These are phyloP conservation scores for Xylaria castorea DNA, from an alignment of 495 filamentous ascomycete species.

Conservation along the genomic window DNA sequence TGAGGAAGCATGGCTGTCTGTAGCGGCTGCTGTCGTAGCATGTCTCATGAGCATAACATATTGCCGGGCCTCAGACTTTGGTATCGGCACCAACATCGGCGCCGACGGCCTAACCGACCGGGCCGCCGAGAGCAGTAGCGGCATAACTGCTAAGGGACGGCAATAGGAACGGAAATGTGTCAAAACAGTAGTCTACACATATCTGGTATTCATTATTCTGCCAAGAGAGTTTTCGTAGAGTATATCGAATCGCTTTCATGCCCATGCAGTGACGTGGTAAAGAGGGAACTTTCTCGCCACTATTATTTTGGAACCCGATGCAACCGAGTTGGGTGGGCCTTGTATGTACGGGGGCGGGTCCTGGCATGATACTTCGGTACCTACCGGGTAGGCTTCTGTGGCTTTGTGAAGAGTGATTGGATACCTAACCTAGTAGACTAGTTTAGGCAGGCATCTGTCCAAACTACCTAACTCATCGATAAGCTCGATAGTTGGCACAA, in stretches of 20 bases:
- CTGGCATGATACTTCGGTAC: background rate
- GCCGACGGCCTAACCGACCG: slow-evolving; percentile 9
- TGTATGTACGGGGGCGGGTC: background rate
- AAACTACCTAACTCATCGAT: too few species aligned
- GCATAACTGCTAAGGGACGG: slow-evolving; percentile 1
- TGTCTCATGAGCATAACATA: background rate
- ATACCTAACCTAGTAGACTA: too few species aligned
- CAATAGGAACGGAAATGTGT: background rate
- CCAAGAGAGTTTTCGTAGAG: background rate
- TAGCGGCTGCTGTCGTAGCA: background rate
- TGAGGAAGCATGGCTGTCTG: background rate
- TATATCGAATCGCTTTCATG: background rate
- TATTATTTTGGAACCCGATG: background rate
- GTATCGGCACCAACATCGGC: slow-evolving; percentile 11
- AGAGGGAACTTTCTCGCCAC: slow-evolving; percentile 12
- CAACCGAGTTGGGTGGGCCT: background rate
- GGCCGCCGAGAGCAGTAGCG: slow-evolving; percentile 13
- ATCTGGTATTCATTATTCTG: background rate
- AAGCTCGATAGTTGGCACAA: background rate
- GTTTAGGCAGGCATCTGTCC: background rate
- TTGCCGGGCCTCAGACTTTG: background rate
- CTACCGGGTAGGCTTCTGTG: slow-evolving; percentile 16
- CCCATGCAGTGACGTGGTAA: background rate
- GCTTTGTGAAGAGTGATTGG: background rate
- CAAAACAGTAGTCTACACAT: slow-evolving; percentile 6